Conservation (phyloP, 106 monocot species). For the Triglochin maritima region DNA sequence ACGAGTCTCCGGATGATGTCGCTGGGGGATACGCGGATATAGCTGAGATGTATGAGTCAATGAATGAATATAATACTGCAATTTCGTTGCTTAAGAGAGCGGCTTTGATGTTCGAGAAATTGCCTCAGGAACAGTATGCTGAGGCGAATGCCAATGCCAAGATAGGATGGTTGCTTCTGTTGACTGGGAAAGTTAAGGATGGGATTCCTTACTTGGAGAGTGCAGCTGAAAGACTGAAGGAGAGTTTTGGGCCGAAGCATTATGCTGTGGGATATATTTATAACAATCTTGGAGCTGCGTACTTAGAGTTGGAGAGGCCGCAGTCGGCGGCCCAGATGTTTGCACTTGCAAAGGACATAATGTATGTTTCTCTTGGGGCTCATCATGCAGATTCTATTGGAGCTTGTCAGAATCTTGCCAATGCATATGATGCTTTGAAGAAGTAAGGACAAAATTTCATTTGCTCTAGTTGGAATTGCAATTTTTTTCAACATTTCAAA, state of each 20-base stretch:
- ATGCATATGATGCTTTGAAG: slow-evolving; percentile 79
- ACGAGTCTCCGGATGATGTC: slow-evolving; percentile 24
- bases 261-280: slow-evolving; percentile 86
- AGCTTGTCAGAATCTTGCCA: slow-evolving; percentile 83
- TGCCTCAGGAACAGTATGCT: slow-evolving; percentile 53
- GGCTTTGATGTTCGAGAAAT: slow-evolving; percentile 33
- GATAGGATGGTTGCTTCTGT: slow-evolving; percentile 80
- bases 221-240: slow-evolving; percentile 48
- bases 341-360: slow-evolving; percentile 84
- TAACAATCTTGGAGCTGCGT: slow-evolving; percentile 88
- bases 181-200: slow-evolving; percentile 38
- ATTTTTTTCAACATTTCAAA: too few species aligned
- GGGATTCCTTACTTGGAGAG: slow-evolving; percentile 63
- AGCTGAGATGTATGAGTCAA: slow-evolving; percentile 70
- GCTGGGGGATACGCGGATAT: slow-evolving; percentile 63
- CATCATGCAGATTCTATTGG: slow-evolving; percentile 81
- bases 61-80: slow-evolving; percentile 65
- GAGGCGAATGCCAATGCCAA: slow-evolving; percentile 59
- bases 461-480: neutral
- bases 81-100: slow-evolving; percentile 56
- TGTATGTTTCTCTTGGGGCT: slow-evolving; percentile 77
- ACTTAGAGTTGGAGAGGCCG: slow-evolving; percentile 73
- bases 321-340: slow-evolving; percentile 99
- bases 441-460: slow-evolving; percentile 35
- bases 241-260: slow-evolving; percentile 72